These are phyloP conservation scores for Hibiscus trionum DNA, from an alignment of 345 rosid species.

Conservation along the genomic window DNA sequence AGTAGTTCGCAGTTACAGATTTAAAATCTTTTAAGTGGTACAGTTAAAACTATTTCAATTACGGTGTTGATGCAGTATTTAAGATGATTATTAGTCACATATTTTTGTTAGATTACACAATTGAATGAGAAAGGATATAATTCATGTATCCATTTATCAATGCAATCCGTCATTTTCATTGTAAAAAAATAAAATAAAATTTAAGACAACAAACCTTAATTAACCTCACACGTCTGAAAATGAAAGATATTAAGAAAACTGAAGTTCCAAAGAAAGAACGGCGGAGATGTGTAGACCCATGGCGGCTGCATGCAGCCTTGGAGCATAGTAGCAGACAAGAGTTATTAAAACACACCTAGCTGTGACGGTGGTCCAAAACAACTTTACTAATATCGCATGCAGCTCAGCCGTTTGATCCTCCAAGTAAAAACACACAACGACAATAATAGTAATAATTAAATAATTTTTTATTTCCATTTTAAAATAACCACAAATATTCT, in stretches of 20 bases:
- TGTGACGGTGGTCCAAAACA: conserved; percentile 51
- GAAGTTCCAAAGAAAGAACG: not conserved
- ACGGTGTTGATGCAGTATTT: too few relatives aligned
- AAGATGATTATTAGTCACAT: too few relatives aligned
- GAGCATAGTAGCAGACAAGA: conserved; percentile 7
- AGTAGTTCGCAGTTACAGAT: too few relatives aligned
- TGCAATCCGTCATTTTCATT: too few relatives aligned
- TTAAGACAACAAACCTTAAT: not conserved
- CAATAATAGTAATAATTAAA: not conserved
- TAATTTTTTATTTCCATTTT: not conserved
- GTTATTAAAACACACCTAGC: conserved; percentile 7
- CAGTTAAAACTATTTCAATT: too few relatives aligned
- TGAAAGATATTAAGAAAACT: not conserved
- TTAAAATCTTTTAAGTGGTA: too few relatives aligned
- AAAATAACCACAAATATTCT: not conserved
- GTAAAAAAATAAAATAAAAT: not conserved
- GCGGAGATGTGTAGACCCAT: conserved; percentile 6
- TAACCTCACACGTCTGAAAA: not conserved
- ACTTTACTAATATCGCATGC: conserved; percentile 28
- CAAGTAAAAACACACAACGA: not conserved
- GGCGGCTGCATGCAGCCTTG: not conserved
- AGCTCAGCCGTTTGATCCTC: conserved; percentile 26
- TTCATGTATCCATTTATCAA: too few relatives aligned
- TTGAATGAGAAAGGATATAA: too few relatives aligned
- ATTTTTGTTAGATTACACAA: too few relatives aligned